phyloP scores from a whole-genome alignment of 768 basidiomycete genomes.

The Sarcomyxa edulis region DNA sequence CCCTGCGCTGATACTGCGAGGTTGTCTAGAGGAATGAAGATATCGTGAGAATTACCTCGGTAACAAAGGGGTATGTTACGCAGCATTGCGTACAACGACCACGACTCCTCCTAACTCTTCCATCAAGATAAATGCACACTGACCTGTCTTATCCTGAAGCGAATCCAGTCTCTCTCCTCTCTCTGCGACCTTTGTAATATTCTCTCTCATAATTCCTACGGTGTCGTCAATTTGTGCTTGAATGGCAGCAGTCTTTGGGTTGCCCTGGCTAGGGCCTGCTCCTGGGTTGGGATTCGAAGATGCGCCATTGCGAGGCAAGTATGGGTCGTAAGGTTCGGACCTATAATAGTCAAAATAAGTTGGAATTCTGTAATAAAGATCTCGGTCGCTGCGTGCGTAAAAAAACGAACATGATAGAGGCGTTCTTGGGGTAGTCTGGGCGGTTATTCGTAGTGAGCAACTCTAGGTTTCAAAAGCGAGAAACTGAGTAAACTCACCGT shows the following conservation, averaged over 20 bases:
- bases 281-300: constrained; percentile 47
- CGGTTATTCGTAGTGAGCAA: constrained; percentile 2
- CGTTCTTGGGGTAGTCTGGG: constrained; percentile 16
- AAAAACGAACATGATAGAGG: constrained; percentile 31
- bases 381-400: constrained; percentile 6
- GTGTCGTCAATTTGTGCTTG: constrained; percentile 98
- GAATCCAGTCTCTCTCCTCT: constrained; percentile 91
- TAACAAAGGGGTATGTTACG: neutral
- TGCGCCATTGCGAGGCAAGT: constrained; percentile 82
- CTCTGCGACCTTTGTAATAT: constrained; percentile 94
- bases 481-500: constrained; percentile 26
- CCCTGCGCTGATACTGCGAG: constrained; percentile 98
- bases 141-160: constrained; percentile 97
- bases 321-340: constrained; percentile 99
- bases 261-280: constrained; percentile 35
- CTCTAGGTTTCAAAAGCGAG: neutral
- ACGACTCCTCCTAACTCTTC: too few species aligned
- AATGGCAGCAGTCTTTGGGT: constrained; percentile 88
- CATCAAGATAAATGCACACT: constrained; percentile 19
- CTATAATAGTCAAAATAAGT: constrained; percentile 30
- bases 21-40: constrained; percentile 55
- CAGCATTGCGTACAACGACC: neutral
- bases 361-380: constrained; percentile 3
- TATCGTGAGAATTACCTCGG: neutral
- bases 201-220: constrained; percentile 96